phyloP scores from a whole-genome alignment of 352 stramenopile species.

The Globisporangium camurandrum region DNA sequence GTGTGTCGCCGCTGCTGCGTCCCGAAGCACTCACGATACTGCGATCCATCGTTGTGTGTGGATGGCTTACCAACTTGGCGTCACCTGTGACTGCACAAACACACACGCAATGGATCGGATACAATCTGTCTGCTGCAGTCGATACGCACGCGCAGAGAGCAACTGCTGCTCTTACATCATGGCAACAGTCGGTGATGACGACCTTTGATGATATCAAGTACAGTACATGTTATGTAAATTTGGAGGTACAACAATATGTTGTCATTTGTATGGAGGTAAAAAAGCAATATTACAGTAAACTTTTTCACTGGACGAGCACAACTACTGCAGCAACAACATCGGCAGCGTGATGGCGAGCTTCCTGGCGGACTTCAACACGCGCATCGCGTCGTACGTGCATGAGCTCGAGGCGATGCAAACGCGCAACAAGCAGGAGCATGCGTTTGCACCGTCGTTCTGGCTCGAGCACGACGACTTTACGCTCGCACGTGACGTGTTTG shows the following conservation, averaged over 20 bases:
- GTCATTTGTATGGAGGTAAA: too few species aligned
- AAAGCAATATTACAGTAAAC: too few species aligned
- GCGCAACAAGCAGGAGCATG: conserved; percentile 38
- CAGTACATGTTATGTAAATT: too few species aligned
- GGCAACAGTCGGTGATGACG: too few species aligned
- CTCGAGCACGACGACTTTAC: conserved; percentile 67
- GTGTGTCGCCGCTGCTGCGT: conserved; percentile 2
- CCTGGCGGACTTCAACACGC: conserved; percentile 49
- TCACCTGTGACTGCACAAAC: too few species aligned
- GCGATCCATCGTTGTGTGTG: conserved; percentile 5
- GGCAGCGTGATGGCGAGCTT: conserved; percentile 48
- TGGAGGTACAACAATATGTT: too few species aligned
- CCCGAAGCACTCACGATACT: neutral
- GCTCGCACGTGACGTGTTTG: conserved; percentile 71
- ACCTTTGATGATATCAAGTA: too few species aligned
- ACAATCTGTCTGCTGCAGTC: too few species aligned
- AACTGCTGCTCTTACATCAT: too few species aligned
- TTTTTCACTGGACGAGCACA: too few species aligned
- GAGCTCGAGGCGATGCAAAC: conserved; percentile 59
- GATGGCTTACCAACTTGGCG: neutral
- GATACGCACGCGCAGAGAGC: too few species aligned
- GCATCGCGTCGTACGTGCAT: conserved; percentile 35
- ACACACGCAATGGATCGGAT: neutral
- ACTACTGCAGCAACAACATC: too few species aligned
- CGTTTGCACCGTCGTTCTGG: conserved; percentile 76